These are phyloP conservation scores for Ophiostoma ips DNA, from an alignment of 2,329 filamentous ascomycete genomes.

Conservation along the genomic window DNA sequence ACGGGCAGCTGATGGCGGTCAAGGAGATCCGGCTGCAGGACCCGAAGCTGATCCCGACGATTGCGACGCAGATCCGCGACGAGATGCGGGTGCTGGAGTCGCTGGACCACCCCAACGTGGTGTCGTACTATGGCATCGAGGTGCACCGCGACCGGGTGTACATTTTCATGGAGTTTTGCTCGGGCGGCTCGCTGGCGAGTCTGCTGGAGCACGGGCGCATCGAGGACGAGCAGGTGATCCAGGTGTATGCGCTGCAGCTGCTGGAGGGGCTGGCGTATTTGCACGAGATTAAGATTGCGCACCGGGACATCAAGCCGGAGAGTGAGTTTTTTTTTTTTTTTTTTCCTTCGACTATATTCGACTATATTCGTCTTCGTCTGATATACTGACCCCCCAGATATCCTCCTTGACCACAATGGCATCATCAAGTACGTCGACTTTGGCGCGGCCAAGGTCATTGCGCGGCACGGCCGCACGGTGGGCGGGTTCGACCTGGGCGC, in stretches of 20 bases:
- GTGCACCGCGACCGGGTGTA: slow-evolving; percentile 99
- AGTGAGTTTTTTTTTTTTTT: slow-evolving; percentile 32
- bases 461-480: slow-evolving; percentile 79
- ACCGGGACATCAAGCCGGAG: slow-evolving; percentile 96
- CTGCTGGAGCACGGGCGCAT: slow-evolving; percentile 91
- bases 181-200: slow-evolving; percentile 78
- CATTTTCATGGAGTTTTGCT: slow-evolving; percentile 99
- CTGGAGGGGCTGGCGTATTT: slow-evolving; percentile 88
- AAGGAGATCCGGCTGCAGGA: slow-evolving; percentile 97
- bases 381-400: slow-evolving; percentile 41
- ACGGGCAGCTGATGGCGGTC: slow-evolving; percentile 91
- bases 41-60: slow-evolving; percentile 85
- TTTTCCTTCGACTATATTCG: neutral
- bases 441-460: slow-evolving; percentile 92
- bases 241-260: slow-evolving; percentile 90
- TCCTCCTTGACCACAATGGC: slow-evolving; percentile 90
- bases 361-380: too few relatives aligned
- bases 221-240: slow-evolving; percentile 93
- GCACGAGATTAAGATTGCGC: slow-evolving; percentile 80
- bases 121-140: slow-evolving; percentile 95
- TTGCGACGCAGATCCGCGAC: slow-evolving; percentile 86
- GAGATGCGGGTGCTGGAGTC: slow-evolving; percentile 96
- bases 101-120: slow-evolving; percentile 92
- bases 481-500: neutral
- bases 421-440: slow-evolving; percentile 99